phyloP scores from a whole-genome alignment of 331 rosid genomes.

The Acacia pycnantha region DNA sequence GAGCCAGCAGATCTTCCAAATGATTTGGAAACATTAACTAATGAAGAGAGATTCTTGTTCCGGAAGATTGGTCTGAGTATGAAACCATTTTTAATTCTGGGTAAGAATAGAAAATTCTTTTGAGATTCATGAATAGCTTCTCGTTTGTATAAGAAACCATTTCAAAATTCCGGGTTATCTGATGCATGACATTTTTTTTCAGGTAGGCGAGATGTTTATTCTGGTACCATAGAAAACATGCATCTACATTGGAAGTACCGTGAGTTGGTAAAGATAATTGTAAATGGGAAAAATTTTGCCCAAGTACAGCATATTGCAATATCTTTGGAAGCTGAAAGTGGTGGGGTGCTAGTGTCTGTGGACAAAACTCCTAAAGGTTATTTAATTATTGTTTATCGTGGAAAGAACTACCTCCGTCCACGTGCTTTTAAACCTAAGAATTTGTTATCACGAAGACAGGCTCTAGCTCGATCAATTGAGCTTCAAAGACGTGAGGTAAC shows the following conservation, averaged over 20 bases:
- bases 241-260: constrained; percentile 94
- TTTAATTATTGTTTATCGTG: constrained; percentile 76
- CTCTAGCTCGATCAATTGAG: constrained; percentile 81
- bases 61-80: constrained; percentile 87
- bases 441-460: constrained; percentile 74
- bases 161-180: background rate
- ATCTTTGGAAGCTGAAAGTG: constrained; percentile 96
- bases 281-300: constrained; percentile 62
- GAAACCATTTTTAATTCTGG: constrained; percentile 83
- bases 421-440: constrained; percentile 59
- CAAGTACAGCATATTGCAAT: constrained; percentile 82
- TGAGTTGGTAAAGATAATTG: constrained; percentile 84
- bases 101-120: constrained; percentile 42
- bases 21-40: constrained; percentile 86
- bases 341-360: constrained; percentile 79
- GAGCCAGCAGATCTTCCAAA: constrained; percentile 77
- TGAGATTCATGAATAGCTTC: constrained; percentile 27
- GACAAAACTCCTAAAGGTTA: constrained; percentile 76
- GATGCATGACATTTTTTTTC: constrained; percentile 34
- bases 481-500: constrained; percentile 88
- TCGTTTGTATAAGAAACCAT: constrained; percentile 15
- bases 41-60: constrained; percentile 77
- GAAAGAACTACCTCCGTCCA: constrained; percentile 84
- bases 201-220: constrained; percentile 84
- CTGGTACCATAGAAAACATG: constrained; percentile 93